Percentiles rank a stretch among this genome's conserved stretches.
Evolutionary conservation across 2,329 filamentous ascomycete genomes (phyloP).

Genomic region (Clarireedia sp.): DNA sequence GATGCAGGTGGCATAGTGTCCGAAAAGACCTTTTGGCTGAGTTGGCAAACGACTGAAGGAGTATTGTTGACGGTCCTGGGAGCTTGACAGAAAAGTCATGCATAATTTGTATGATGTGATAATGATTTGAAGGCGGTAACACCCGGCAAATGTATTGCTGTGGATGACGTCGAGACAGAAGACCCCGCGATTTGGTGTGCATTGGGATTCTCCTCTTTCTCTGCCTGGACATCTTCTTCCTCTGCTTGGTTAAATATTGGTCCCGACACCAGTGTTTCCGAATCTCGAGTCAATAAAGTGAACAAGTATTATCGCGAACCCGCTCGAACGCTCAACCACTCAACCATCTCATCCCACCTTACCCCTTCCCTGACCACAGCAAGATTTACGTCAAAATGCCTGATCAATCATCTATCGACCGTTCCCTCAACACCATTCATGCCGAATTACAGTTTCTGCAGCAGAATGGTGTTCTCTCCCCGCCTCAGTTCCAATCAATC

Average conservation of each 20-base stretch:
- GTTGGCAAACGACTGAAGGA: neutral
- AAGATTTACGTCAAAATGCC: conserved; percentile 18
- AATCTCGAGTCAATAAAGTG: no score
- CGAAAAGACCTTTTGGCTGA: neutral
- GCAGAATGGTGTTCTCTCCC: conserved; percentile 24
- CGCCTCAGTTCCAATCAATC: conserved; percentile 28
- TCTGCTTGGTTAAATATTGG: no score
- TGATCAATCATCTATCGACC: conserved; percentile 24
- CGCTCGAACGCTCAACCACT: neutral
- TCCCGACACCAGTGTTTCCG: no score
- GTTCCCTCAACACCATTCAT: conserved; percentile 22
- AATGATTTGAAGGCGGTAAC: neutral
- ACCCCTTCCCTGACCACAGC: no score
- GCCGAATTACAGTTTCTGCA: conserved; percentile 27
- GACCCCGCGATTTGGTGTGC: neutral
- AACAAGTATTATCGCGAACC: no score
- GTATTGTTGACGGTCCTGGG: neutral
- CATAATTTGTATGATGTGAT: neutral
- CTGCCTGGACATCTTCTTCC: no score
- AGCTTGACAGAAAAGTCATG: no score
- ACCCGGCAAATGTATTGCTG: neutral
- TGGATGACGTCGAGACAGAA: conserved; percentile 1
- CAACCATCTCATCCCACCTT: neutral
- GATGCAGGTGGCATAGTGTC: neutral
- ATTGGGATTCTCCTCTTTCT: no score